phyloP scores from a whole-genome alignment of 2,329 filamentous ascomycete genomes.

The Bipolaris bicolor region DNA sequence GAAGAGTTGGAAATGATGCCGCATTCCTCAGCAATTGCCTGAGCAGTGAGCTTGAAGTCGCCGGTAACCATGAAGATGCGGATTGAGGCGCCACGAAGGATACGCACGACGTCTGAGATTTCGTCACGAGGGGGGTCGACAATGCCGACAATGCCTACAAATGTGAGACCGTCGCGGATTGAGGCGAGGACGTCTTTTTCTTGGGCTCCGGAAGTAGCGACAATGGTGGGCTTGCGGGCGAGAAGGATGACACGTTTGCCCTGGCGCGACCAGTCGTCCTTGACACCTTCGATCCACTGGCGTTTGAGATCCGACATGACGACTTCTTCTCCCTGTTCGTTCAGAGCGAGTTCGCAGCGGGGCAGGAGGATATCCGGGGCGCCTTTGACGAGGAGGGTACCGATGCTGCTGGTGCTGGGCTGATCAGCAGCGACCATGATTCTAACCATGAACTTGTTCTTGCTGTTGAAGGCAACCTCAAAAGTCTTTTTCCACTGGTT shows the following conservation, averaged over 20 bases:
- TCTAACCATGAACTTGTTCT: conserved; percentile 82
- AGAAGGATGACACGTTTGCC: conserved; percentile 72
- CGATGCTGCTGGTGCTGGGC: conserved; percentile 38
- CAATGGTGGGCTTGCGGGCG: conserved; percentile 63
- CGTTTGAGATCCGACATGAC: conserved; percentile 57
- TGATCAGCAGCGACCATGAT: conserved; percentile 56
- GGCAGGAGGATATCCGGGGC: conserved; percentile 75
- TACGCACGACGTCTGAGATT: conserved; percentile 65
- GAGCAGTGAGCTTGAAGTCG: conserved; percentile 76
- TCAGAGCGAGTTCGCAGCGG: conserved; percentile 65
- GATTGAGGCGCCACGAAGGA: conserved; percentile 71
- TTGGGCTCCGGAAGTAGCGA: conserved; percentile 54
- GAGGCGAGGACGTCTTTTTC: conserved; percentile 65
- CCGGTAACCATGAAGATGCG: conserved; percentile 84
- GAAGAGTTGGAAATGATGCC: conserved; percentile 68
- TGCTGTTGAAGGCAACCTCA: conserved; percentile 72
- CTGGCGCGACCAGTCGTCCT: conserved; percentile 71
- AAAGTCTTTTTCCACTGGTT: conserved; percentile 69
- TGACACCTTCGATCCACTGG: conserved; percentile 62
- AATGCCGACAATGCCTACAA: conserved; percentile 65
- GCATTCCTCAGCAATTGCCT: conserved; percentile 74
- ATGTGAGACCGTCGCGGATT: conserved; percentile 56
- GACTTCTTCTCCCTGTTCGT: conserved; percentile 59
- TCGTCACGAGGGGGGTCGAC: conserved; percentile 66
- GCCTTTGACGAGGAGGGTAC: conserved; percentile 75